Conservation (phyloP, 164 flowering plant genomes). For the Aristolochia contorta region DNA sequence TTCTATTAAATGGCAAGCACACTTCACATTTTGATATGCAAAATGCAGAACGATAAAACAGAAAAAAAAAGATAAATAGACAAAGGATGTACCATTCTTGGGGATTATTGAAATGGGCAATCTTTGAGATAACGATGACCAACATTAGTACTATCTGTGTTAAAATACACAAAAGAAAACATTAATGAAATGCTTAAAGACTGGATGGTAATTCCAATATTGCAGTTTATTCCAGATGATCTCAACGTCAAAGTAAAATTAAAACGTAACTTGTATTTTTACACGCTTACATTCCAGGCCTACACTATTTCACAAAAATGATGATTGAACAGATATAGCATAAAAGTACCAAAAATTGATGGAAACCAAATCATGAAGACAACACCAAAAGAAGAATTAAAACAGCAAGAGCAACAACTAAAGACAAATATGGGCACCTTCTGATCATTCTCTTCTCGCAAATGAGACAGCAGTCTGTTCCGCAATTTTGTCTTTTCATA, state of each 20-base stretch:
- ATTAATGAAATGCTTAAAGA: neutral
- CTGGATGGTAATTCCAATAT: neutral
- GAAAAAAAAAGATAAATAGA: neutral
- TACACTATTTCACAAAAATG: too few relatives aligned
- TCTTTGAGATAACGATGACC: constrained; percentile 85
- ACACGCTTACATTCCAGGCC: too few relatives aligned
- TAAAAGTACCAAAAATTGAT: too few relatives aligned
- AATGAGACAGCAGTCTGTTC: constrained; percentile 59
- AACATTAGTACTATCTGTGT: constrained; percentile 73
- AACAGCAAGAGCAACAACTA: too few relatives aligned
- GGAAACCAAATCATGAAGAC: too few relatives aligned
- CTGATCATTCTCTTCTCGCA: constrained; percentile 86
- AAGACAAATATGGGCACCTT: constrained; percentile 29
- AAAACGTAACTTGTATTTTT: too few relatives aligned
- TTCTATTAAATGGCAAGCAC: too few relatives aligned
- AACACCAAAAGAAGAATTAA: too few relatives aligned
- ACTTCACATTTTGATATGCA: too few relatives aligned
- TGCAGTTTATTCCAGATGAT: neutral
- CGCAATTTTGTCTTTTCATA: constrained; percentile 82
- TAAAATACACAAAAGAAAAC: constrained; percentile 7
- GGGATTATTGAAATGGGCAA: constrained; percentile 97
- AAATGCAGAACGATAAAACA: too few relatives aligned
- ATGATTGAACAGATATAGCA: too few relatives aligned
- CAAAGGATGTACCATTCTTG: constrained; percentile 62
- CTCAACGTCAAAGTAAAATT: neutral